Conservation (phyloP, 2,329 filamentous ascomycete genomes). For the Epichloe sylvatica region DNA sequence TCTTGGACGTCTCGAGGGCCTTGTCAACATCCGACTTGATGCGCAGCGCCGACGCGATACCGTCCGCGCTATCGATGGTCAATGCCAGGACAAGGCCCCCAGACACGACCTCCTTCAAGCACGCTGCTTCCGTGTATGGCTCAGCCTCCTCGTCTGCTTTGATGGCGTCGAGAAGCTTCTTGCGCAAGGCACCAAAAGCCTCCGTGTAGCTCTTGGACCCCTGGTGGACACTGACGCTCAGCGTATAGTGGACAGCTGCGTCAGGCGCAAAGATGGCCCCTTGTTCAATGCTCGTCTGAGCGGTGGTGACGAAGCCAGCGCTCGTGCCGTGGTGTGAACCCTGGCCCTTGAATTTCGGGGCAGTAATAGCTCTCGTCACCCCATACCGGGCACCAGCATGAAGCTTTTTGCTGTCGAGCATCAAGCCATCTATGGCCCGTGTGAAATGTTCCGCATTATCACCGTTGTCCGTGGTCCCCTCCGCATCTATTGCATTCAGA, state of each 20-base stretch:
- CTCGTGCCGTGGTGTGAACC: slow-evolving; percentile 41
- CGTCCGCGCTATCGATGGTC: slow-evolving; percentile 48
- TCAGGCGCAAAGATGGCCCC: slow-evolving; percentile 41
- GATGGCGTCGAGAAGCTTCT: slow-evolving; percentile 39
- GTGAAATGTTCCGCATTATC: slow-evolving; percentile 34
- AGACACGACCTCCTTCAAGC: slow-evolving; percentile 38
- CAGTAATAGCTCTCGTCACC: slow-evolving; percentile 44
- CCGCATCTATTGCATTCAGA: slow-evolving; percentile 48
- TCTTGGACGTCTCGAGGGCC: slow-evolving; percentile 17
- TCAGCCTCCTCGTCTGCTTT: slow-evolving; percentile 19
- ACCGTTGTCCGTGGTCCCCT: slow-evolving; percentile 40
- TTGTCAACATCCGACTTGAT: slow-evolving; percentile 44
- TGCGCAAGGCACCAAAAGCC: slow-evolving; percentile 36
- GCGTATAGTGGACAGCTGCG: slow-evolving; percentile 43
- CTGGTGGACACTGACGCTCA: slow-evolving; percentile 24
- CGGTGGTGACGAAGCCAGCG: slow-evolving; percentile 42
- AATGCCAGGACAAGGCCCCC: slow-evolving; percentile 42
- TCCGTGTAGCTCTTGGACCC: slow-evolving; percentile 40
- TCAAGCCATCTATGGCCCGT: slow-evolving; percentile 43
- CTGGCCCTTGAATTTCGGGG: slow-evolving; percentile 31
- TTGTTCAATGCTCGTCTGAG: slow-evolving; percentile 29
- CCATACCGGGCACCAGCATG: slow-evolving; percentile 38
- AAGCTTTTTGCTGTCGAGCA: slow-evolving; percentile 42
- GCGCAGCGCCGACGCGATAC: slow-evolving; percentile 43
- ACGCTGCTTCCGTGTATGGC: slow-evolving; percentile 33